These are phyloP conservation scores for Aureobasidium namibiae DNA, from an alignment of 2,329 filamentous ascomycete species.

Conservation along the genomic window DNA sequence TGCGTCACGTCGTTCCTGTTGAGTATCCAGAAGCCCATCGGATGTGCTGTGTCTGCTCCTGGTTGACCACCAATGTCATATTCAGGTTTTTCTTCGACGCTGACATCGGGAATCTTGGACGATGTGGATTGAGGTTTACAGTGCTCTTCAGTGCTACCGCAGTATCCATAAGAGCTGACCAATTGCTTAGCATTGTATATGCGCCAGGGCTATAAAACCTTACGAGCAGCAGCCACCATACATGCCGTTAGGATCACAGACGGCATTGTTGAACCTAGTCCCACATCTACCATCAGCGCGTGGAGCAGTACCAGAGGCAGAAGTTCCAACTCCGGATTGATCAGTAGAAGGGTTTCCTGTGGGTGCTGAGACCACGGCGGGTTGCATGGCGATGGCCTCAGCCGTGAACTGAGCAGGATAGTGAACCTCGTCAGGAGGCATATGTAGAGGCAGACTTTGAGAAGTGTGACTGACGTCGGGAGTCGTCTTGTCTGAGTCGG, in stretches of 20 bases:
- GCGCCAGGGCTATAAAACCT: neutral
- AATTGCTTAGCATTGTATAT: conserved; percentile 8
- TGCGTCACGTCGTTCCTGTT: neutral
- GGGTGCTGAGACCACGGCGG: neutral
- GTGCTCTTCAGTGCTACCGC: conserved; percentile 27
- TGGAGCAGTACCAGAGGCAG: neutral
- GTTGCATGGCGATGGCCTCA: neutral
- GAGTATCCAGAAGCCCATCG: neutral
- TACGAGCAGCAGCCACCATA: conserved; percentile 33
- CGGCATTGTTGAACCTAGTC: conserved; percentile 29
- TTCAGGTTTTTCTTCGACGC: neutral
- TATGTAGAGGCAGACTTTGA: neutral
- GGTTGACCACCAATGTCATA: neutral
- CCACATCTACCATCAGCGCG: conserved; percentile 34
- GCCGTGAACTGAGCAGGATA: neutral
- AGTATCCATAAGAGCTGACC: conserved; percentile 21
- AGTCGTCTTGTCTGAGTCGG: neutral
- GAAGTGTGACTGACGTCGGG: neutral
- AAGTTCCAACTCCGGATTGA: neutral
- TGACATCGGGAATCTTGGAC: no score
- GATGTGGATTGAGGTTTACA: conserved; percentile 12
- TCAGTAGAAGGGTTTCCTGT: neutral
- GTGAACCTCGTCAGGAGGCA: neutral
- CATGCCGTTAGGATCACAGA: conserved; percentile 32
- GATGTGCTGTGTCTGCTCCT: neutral